A percentile compares a stretch with the other conserved stretches of the same genome.
phyloP scores from a whole-genome alignment of 1,284 basidiomycete genomes.

The Puccinia triticina region DNA sequence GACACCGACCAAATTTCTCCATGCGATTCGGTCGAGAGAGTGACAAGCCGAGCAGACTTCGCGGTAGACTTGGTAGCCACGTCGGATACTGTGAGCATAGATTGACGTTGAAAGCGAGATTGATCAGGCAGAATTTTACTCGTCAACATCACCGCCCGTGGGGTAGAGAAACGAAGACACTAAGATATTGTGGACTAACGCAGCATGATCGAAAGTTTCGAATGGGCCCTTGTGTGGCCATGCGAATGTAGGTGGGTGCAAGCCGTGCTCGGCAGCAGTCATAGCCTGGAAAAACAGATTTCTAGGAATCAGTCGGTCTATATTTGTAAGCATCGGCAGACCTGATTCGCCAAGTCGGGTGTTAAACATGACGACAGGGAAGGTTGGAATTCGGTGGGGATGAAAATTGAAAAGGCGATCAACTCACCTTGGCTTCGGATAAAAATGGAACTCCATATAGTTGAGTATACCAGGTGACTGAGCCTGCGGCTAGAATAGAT shows the following conservation, averaged over 20 bases:
- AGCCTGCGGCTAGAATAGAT: slow-evolving; percentile 47
- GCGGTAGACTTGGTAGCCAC: slow-evolving; percentile 98
- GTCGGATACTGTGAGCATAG: slow-evolving; percentile 73
- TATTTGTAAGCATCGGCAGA: neutral
- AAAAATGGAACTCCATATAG: slow-evolving; percentile 48
- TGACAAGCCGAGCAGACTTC: slow-evolving; percentile 99
- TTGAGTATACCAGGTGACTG: slow-evolving; percentile 48
- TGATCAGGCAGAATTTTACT: neutral
- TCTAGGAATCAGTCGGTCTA: neutral
- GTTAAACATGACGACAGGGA: neutral
- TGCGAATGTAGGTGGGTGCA: slow-evolving; percentile 84
- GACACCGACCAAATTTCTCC: slow-evolving; percentile 98
- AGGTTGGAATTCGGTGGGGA: neutral
- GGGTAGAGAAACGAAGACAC: slow-evolving; percentile 3
- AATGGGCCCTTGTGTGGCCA: slow-evolving; percentile 87
- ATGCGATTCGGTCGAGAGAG: slow-evolving; percentile 97
- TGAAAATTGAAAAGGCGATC: neutral
- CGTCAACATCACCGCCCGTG: neutral
- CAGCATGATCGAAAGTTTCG: slow-evolving; percentile 90
- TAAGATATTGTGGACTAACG: slow-evolving; percentile 56
- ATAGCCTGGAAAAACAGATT: slow-evolving; percentile 68
- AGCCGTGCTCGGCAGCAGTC: slow-evolving; percentile 87
- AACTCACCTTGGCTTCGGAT: slow-evolving; percentile 43
- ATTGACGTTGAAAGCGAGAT: neutral
- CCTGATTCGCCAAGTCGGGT: neutral